Conservation (phyloP, 2,329 filamentous ascomycete species). For the Pseudopithomyces chartarum region DNA sequence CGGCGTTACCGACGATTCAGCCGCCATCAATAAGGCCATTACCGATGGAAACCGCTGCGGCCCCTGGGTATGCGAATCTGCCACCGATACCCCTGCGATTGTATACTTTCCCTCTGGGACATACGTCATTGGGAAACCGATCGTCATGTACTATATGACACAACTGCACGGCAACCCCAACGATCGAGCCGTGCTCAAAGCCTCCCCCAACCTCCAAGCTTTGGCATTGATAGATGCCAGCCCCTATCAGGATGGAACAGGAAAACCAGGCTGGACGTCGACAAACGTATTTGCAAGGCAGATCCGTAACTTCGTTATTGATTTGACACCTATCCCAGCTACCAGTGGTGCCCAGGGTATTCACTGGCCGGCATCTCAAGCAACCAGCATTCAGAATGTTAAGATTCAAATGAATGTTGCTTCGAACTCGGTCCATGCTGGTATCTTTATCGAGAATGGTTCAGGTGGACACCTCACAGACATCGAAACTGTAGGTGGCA, state of each 20-base stretch:
- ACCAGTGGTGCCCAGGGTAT: conserved; percentile 52
- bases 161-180: conserved; percentile 66
- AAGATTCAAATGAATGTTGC: conserved; percentile 49
- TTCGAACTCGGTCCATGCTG: conserved; percentile 54
- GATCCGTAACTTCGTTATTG: conserved; percentile 68
- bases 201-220: conserved; percentile 57
- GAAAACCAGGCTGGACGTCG: conserved; percentile 51
- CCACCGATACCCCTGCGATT: conserved; percentile 60
- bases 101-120: conserved; percentile 49
- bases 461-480: conserved; percentile 55
- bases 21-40: conserved; percentile 59
- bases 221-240: conserved; percentile 65
- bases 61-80: conserved; percentile 49
- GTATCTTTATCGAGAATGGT: conserved; percentile 54
- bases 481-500: conserved; percentile 51
- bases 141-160: conserved; percentile 69
- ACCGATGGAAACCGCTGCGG: conserved; percentile 50
- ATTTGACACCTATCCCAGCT: conserved; percentile 58
- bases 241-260: conserved; percentile 50
- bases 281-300: conserved; percentile 69
- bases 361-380: conserved; percentile 55
- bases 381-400: conserved; percentile 54
- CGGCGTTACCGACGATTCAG: conserved; percentile 54
- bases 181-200: conserved; percentile 60
- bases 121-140: conserved; percentile 43